These are phyloP conservation scores for Nematocida minor DNA, from an alignment of 371 early-diverging fungal species.

Conservation along the genomic window DNA sequence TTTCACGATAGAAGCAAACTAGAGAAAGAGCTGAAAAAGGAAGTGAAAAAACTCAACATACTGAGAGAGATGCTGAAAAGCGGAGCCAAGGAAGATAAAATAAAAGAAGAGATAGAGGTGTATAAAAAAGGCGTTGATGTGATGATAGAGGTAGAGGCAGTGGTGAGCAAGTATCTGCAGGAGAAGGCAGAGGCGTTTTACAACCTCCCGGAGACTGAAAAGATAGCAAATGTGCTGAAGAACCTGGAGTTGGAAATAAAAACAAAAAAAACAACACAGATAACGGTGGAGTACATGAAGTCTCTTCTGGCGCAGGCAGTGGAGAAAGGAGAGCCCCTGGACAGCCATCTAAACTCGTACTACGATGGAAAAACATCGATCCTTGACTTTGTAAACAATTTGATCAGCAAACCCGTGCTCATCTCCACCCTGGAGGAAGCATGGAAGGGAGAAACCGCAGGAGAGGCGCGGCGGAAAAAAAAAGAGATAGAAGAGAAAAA, in stretches of 20 bases:
- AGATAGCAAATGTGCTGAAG: constrained; percentile 1
- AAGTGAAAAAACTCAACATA: constrained; percentile 9
- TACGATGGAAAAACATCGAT: constrained; percentile 24
- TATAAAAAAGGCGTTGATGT: constrained; percentile 42
- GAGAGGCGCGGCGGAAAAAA: not conserved
- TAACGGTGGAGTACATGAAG: not conserved
- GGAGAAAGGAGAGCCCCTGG: not conserved
- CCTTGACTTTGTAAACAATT: not conserved
- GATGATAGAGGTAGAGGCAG: constrained; percentile 35
- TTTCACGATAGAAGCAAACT: constrained; percentile 23
- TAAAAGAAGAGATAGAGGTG: constrained; percentile 45
- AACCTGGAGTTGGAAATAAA: constrained; percentile 26
- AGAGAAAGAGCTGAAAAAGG: constrained; percentile 44
- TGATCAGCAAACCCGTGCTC: not conserved
- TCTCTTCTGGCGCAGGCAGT: not conserved
- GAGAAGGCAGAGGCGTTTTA: constrained; percentile 14
- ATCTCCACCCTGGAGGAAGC: not conserved
- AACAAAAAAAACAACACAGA: constrained; percentile 2
- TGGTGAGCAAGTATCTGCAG: not conserved
- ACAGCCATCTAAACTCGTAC: not conserved
- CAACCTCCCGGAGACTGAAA: not conserved
- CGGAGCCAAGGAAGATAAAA: constrained; percentile 41
- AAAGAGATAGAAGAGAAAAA: constrained; percentile 28
- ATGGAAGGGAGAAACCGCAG: constrained; percentile 28
- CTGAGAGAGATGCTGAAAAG: constrained; percentile 23